Base-by-base conservation (phyloP, 2,329 filamentous ascomycete genomes). In the Anisogramma anomala region DNA sequence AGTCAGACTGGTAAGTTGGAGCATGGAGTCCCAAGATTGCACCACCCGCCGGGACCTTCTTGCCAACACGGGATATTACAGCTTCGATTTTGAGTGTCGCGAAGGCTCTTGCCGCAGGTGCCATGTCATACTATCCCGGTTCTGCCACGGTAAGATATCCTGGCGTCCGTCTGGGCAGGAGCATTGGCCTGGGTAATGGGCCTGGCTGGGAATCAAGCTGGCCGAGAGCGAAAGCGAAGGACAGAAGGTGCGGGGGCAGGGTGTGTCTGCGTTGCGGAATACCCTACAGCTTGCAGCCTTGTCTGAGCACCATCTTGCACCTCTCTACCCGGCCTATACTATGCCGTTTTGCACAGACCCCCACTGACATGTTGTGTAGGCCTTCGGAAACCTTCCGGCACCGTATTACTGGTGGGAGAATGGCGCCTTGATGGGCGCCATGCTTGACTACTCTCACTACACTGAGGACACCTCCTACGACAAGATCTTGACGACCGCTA, bases 321-420 rank as follows among this genome's bases (percentile, higher is more conserved):
- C 15, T 5, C n/a, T n/a, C 28, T 31, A 15, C 6, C 13, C n/a
- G 7, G 6, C 10, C 13, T 15, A 10, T n/a, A 27, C 11, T n/a
- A 27, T 36, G 23, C 26, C 20, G 13, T 27, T 2, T 27, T 15
- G 33, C 10, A 30, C 25, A n/a, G n/a, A 27, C n/a, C 23, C 20
- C 10, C 6, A 13, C 20, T 17, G 7, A 31, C 37, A 35, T 11
- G 2, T 40, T 33, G 17, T 22, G 33, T 22, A 75, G 59, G 68
- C 69, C 7, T 68, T 79, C 32, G 77, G 69, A 39, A 72, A 82
- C 50, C 67, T 87, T 23, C 74, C 77, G 3, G 58, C 67, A 20
- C 80, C 80, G 18, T 79, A 82, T 53, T 86, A 77, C 62, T 80
- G 74, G 74, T 81, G 77, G 77, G 71, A 79, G 50, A 66, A 68